Percentiles rank a stretch among this genome's conserved stretches.
These are phyloP conservation scores for Hygrocybe punicea DNA, from an alignment of 768 basidiomycete genomes.

Conservation along the genomic window DNA sequence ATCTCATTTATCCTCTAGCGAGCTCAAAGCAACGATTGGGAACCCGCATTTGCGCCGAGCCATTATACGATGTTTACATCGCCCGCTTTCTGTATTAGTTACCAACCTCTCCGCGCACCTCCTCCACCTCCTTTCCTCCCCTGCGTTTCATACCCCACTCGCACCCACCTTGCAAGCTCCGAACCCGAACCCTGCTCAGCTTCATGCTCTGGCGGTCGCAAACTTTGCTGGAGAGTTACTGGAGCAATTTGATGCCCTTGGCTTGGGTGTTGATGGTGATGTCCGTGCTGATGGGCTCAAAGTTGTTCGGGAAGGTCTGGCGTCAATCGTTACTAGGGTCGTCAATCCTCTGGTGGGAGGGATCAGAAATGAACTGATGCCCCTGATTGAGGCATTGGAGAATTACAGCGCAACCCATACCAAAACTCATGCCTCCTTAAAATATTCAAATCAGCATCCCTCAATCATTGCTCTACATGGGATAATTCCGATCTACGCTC, in stretches of 20 bases:
- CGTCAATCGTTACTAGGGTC: constrained; percentile 64
- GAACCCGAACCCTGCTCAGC: constrained; percentile 61
- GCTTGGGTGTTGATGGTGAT: constrained; percentile 60
- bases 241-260: constrained; percentile 63
- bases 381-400: constrained; percentile 64
- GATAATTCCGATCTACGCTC: constrained; percentile 60
- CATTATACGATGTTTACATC: constrained; percentile 68
- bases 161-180: constrained; percentile 50
- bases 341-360: constrained; percentile 59
- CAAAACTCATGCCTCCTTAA: constrained; percentile 33
- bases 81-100: constrained; percentile 71
- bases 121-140: constrained; percentile 61
- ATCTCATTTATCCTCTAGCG: constrained; percentile 47
- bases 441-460: constrained; percentile 46
- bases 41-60: constrained; percentile 66
- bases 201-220: constrained; percentile 66
- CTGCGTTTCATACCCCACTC: constrained; percentile 52
- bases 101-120: constrained; percentile 67
- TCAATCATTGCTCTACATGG: constrained; percentile 58
- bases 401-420: constrained; percentile 29
- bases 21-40: constrained; percentile 60
- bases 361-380: constrained; percentile 59
- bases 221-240: constrained; percentile 73
- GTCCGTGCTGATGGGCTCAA: constrained; percentile 65
- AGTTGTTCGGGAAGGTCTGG: constrained; percentile 63